Percentiles rank a stretch among this genome's conserved stretches.
phyloP scores from a whole-genome alignment of 2,329 filamentous ascomycete genomes.

The Botrytis paeoniae region DNA sequence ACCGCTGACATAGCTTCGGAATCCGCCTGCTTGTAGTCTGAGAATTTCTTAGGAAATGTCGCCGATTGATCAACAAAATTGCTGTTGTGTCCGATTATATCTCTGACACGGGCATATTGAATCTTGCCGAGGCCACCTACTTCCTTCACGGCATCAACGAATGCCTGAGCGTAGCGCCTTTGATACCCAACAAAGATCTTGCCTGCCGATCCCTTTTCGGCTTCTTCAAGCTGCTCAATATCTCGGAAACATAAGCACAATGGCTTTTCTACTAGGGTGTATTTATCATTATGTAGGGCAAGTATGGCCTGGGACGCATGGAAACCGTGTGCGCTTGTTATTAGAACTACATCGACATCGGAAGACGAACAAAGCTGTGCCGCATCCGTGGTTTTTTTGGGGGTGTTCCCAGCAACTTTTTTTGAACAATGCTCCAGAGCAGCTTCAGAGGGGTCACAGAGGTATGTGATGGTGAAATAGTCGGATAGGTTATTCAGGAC shows the following conservation, averaged over 20 bases:
- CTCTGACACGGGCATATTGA: conserved; percentile 50
- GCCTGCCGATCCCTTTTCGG: conserved; percentile 44
- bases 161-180: conserved; percentile 57
- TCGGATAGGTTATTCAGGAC: conserved; percentile 43
- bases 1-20: conserved; percentile 43
- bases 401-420: conserved; percentile 24
- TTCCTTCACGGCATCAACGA: conserved; percentile 53
- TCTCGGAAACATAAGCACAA: conserved; percentile 49
- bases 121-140: conserved; percentile 51
- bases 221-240: conserved; percentile 47
- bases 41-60: conserved; percentile 45
- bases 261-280: conserved; percentile 59
- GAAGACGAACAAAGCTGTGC: conserved; percentile 17
- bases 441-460: conserved; percentile 42
- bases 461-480: conserved; percentile 31
- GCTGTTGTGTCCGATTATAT: conserved; percentile 53
- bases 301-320: conserved; percentile 52
- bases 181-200: conserved; percentile 59
- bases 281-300: conserved; percentile 53
- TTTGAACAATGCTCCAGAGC: conserved; percentile 41
- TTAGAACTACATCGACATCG: conserved; percentile 42
- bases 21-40: conserved; percentile 40
- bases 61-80: conserved; percentile 48
- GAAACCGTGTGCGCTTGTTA: conserved; percentile 52
- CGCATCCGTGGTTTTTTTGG: conserved; percentile 32